Percentiles rank a stretch among this genome's conserved stretches.
Evolutionary conservation across 805 yeast species (phyloP).

Genomic region (Teunomyces gatunensis): DNA sequence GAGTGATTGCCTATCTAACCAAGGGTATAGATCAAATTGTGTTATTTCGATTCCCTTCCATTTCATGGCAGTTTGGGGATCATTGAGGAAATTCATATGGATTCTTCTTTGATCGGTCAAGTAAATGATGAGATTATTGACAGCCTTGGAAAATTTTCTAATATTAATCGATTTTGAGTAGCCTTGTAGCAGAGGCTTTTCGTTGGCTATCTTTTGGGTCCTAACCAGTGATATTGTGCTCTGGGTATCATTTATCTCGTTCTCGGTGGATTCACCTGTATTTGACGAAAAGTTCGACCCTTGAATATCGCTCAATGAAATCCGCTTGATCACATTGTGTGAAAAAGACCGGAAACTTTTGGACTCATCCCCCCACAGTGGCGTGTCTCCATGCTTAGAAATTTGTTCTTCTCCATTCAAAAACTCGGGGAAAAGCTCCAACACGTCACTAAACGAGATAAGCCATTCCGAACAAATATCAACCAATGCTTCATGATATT

Average conservation of each 20-base stretch:
- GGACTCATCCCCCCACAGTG: conserved; percentile 7
- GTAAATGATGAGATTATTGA: conserved; percentile 42
- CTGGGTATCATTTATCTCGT: conserved; percentile 6
- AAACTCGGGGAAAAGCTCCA: conserved; percentile 39
- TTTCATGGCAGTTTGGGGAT: conserved; percentile 22
- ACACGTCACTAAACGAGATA: conserved; percentile 31
- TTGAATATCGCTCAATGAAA: conserved; percentile 19
- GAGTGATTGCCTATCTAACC: conserved; percentile 18
- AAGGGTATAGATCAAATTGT: conserved; percentile 41
- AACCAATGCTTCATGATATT: conserved; percentile 38
- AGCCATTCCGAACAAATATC: conserved; percentile 43
- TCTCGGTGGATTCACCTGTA: conserved; percentile 15
- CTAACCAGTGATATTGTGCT: neutral
- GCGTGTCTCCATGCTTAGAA: conserved; percentile 7
- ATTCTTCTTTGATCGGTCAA: conserved; percentile 55
- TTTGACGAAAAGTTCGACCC: conserved; percentile 7
- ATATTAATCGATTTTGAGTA: conserved; percentile 20
- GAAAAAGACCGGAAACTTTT: conserved; percentile 12
- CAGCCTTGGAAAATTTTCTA: conserved; percentile 32
- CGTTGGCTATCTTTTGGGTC: neutral
- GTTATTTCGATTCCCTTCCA: conserved; percentile 49
- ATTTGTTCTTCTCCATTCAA: conserved; percentile 22
- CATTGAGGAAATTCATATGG: conserved; percentile 37
- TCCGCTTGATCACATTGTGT: conserved; percentile 17
- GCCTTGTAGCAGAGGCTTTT: conserved; percentile 1